These are phyloP conservation scores for Primulina tabacum DNA, from an alignment of 257 asterid species.

Conservation along the genomic window DNA sequence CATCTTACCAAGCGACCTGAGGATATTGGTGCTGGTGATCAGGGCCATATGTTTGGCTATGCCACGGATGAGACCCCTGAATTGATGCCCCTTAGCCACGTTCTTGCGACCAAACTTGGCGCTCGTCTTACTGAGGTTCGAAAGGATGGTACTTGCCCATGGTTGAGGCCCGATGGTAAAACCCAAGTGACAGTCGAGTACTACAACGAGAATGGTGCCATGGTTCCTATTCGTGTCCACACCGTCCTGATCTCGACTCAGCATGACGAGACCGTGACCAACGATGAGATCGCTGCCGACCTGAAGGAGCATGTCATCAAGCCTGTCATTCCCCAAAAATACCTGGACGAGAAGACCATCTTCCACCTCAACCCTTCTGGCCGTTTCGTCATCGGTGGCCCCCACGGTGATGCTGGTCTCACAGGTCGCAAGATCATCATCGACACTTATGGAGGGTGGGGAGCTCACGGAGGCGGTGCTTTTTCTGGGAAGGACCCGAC, in stretches of 20 bases:
- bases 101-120: constrained; percentile 44
- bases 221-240: constrained; percentile 43
- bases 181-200: constrained; percentile 44
- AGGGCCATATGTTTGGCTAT: constrained; percentile 40
- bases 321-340: constrained; percentile 35
- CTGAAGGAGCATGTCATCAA: constrained; percentile 36
- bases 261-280: constrained; percentile 43
- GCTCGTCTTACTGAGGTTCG: constrained; percentile 48
- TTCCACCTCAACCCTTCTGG: constrained; percentile 47
- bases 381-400: constrained; percentile 41
- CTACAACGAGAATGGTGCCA: constrained; percentile 40
- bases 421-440: constrained; percentile 46
- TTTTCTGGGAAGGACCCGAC: constrained; percentile 35
- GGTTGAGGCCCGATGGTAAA: constrained; percentile 47
- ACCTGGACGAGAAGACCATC: constrained; percentile 42
- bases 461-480: constrained; percentile 41
- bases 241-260: constrained; percentile 43
- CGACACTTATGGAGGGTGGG: constrained; percentile 40
- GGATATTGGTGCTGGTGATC: constrained; percentile 43
- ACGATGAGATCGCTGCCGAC: constrained; percentile 40
- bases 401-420: constrained; percentile 48
- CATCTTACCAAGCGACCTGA: constrained; percentile 41
- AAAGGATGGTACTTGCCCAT: constrained; percentile 39
- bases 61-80: constrained; percentile 46
- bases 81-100: constrained; percentile 42